Evolutionary conservation across 1,284 basidiomycete species (phyloP), one percentile per base, ranked within the genome.

Genomic region (Tilletia indica): DNA sequence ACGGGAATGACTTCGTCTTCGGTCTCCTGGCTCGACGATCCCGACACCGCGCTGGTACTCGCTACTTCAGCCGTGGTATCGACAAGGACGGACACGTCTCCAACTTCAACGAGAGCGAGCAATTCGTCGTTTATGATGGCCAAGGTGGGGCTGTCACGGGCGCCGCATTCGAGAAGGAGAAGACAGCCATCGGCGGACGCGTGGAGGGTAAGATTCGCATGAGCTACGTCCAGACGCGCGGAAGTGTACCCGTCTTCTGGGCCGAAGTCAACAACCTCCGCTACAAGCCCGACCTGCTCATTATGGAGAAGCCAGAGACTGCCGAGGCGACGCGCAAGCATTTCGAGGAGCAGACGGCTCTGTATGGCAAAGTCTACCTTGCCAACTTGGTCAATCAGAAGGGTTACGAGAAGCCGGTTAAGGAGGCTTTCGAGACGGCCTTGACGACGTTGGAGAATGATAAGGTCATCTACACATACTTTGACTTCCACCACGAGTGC

Each of bases 401-500:
- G 81, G 97, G 97, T 0, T 88, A 94, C 84, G 97, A 99, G 86
- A 90, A 91, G 82, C 94, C 94, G 6, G 89, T 99, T 78, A 99
- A 99, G 87, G 95, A 98, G 73, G 94, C 93, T 0, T 98, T 92
- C 83, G 97, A 99, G 85, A 89, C 89, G 42, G 89, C 90, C 70
- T 86, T 97, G 49, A 85, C 84, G n/a, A 82, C 84, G 75, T 85
- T 90, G 68, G 87, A 89, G 74, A 79, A 91, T 45, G 87, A 89
- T 4, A 87, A 89, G 67, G 90, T 94, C 68, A 90, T 90, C 81
- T 99, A 99, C 84, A 88, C 92, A 74, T 97, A 98, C 87, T 99
- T 97, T 83, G 97, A 99, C 85, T 99, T 99, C 87, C 96, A 98
- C 85, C 91, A 90, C 78, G 94, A 98, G 85, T 98, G 96, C 88